Percentiles rank a stretch among this genome's conserved stretches.
Conservation (phyloP, 345 rosid species). For the Aquilaria malaccensis region DNA sequence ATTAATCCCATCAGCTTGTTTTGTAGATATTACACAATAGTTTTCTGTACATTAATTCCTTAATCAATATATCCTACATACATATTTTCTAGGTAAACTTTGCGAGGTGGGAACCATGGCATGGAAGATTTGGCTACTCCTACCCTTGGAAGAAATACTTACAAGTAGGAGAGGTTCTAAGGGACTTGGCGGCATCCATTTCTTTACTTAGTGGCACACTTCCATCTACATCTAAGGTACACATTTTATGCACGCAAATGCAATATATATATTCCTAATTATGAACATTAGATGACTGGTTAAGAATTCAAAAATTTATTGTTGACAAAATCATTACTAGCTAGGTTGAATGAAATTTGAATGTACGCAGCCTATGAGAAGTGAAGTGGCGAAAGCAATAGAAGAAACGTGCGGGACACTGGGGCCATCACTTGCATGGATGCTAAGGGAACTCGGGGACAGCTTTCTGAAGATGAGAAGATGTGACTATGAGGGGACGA, state of each 20-base stretch:
- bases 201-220: conserved; percentile 37
- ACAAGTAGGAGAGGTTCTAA: conserved; percentile 49
- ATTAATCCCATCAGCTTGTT: too few relatives aligned
- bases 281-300: too few relatives aligned
- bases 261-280: too few relatives aligned
- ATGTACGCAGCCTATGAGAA: too few relatives aligned
- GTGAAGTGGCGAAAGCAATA: conserved; percentile 5
- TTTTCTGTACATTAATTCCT: not conserved
- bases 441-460: conserved; percentile 47
- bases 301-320: too few relatives aligned
- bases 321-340: too few relatives aligned
- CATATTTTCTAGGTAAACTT: conserved; percentile 47
- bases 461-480: conserved; percentile 42
- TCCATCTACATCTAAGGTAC: conserved; percentile 34
- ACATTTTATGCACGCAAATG: not conserved
- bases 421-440: conserved; percentile 33
- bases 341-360: too few relatives aligned
- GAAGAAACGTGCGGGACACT: conserved; percentile 36
- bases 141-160: conserved; percentile 78
- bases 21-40: too few relatives aligned
- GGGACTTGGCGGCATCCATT: conserved; percentile 35
- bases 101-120: conserved; percentile 98
- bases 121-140: conserved; percentile 65
- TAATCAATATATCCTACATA: not conserved
- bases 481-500: conserved; percentile 18